Base-by-base conservation (phyloP, 768 basidiomycete species). In the Naganishia randhawae region DNA sequence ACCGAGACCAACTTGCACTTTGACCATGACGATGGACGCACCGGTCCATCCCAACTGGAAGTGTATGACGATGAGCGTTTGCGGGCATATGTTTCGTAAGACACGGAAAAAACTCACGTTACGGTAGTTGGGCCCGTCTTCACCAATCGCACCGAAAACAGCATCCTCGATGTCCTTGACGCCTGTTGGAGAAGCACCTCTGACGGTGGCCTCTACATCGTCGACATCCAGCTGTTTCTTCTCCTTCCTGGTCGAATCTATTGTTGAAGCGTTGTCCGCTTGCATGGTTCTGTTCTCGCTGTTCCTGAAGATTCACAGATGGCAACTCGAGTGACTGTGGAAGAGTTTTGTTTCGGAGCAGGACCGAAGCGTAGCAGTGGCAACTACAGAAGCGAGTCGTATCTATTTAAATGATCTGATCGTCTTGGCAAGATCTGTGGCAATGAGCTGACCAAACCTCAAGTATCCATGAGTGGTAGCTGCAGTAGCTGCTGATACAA, bases 1-100 rank as follows among this genome's bases (percentile, higher is more conserved):
- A 68, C 76, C 76, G 50, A 77, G 51, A 0, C 70, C 76, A 63
- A 77, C 73, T 33, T 70, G 69, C 4, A 75, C 73, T 55, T 77
- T 77, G 29, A 75, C 50, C 74, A 75, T 73, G 14, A 77, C 57
- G 37, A 75, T 71, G 25, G 71, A 61, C 2, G 76, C 73, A n/a
- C 67, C 67, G 53, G 75, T 75, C 75, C 75, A 73, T 27, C 45
- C 48, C 41, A 63, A 17, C 67, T 62, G 33, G 13, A 50, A 35
- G 3, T 9, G 42, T 2, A 22, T 10, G 13, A 48, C 14, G 35
- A 31, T 22, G 14, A 54, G 51, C 37, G 29, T 9, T 7, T 22
- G 45, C 1, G n/a, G 10, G 27, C 22, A 14, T 19, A 55, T 35
- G 4, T 11, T 8, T 25, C 22, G 31, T 7, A 37, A 2, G 5